A percentile compares a stretch with the other conserved stretches of the same genome.
Evolutionary conservation across 257 asterid genomes (phyloP).

Genomic region (Asclepias syriaca): DNA sequence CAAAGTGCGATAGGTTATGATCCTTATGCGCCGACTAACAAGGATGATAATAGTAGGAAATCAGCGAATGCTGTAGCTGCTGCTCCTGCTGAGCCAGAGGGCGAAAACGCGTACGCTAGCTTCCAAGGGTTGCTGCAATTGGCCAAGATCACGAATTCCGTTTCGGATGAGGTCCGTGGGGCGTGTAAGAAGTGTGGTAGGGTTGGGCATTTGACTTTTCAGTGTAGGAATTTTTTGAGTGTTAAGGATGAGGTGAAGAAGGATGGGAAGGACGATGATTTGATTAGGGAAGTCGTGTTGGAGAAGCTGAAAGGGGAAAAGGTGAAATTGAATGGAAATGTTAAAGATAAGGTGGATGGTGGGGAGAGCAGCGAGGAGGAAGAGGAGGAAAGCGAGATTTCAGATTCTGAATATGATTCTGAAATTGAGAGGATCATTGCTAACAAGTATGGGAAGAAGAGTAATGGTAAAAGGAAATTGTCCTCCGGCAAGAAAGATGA

Average conservation of each 20-base stretch:
- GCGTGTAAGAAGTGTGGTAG: constrained; percentile 89
- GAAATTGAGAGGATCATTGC: constrained; percentile 75
- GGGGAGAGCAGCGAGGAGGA: constrained; percentile 55
- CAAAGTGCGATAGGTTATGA: constrained; percentile 98
- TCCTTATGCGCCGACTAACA: constrained; percentile 77
- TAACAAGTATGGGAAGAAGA: constrained; percentile 38
- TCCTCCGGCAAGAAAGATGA: constrained; percentile 32
- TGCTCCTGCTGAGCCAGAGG: constrained; percentile 47
- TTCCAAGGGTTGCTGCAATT: constrained; percentile 89
- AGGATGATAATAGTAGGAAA: constrained; percentile 59
- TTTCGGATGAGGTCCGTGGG: constrained; percentile 86
- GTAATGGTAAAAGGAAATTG: constrained; percentile 30
- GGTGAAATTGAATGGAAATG: constrained; percentile 17
- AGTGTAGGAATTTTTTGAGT: constrained; percentile 92
- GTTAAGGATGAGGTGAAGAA: constrained; percentile 54
- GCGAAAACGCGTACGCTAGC: constrained; percentile 80
- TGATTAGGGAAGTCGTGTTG: constrained; percentile 58
- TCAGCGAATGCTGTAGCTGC: constrained; percentile 10
- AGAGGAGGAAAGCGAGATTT: constrained; percentile 66
- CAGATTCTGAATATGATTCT: constrained; percentile 76
- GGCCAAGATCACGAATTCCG: constrained; percentile 83
- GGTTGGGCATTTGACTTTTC: constrained; percentile 88
- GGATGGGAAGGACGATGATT: constrained; percentile 46
- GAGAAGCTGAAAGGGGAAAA: constrained; percentile 53
- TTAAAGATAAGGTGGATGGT: constrained; percentile 25